phyloP scores from a whole-genome alignment of 805 yeast species.

The Yarrowia sp. region DNA sequence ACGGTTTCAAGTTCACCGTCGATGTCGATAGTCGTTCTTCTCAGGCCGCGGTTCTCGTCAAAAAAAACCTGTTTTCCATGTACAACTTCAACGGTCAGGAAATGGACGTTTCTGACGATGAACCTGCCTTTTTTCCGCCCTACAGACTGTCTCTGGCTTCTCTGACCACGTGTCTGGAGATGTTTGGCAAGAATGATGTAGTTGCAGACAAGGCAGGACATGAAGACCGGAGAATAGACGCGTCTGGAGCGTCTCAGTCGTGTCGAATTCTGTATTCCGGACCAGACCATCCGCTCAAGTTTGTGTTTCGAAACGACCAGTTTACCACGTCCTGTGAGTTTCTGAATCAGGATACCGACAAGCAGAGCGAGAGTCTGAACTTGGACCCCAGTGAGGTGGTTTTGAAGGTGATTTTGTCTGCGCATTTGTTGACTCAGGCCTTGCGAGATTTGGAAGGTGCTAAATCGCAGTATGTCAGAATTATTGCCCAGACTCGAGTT shows the following conservation, averaged over 20 bases:
- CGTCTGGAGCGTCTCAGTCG: slow-evolving; percentile 28
- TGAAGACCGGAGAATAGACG: background rate
- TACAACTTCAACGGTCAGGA: slow-evolving; percentile 28
- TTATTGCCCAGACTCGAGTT: slow-evolving; percentile 36
- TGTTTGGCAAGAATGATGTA: slow-evolving; percentile 28
- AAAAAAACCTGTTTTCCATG: slow-evolving; percentile 29
- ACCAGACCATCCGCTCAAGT: slow-evolving; percentile 50
- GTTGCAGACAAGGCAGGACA: background rate
- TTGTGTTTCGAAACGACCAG: slow-evolving; percentile 53
- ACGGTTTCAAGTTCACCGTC: slow-evolving; percentile 52
- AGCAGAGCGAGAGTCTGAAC: slow-evolving; percentile 38
- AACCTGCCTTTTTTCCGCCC: slow-evolving; percentile 1
- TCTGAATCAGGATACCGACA: slow-evolving; percentile 43
- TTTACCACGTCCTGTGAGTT: slow-evolving; percentile 58
- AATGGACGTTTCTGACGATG: background rate
- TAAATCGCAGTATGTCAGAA: slow-evolving; percentile 47
- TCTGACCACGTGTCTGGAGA: slow-evolving; percentile 33
- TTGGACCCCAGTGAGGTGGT: slow-evolving; percentile 45
- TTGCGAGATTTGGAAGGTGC: slow-evolving; percentile 56
- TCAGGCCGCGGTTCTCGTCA: slow-evolving; percentile 32
- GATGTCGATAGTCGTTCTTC: slow-evolving; percentile 33
- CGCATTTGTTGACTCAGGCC: slow-evolving; percentile 52
- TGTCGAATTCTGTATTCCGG: slow-evolving; percentile 47
- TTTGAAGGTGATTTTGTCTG: slow-evolving; percentile 52
- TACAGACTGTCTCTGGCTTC: slow-evolving; percentile 30